Evolutionary conservation across 108 stramenopile species (phyloP).

Genomic region (Cyclostephanos tholiformis): DNA sequence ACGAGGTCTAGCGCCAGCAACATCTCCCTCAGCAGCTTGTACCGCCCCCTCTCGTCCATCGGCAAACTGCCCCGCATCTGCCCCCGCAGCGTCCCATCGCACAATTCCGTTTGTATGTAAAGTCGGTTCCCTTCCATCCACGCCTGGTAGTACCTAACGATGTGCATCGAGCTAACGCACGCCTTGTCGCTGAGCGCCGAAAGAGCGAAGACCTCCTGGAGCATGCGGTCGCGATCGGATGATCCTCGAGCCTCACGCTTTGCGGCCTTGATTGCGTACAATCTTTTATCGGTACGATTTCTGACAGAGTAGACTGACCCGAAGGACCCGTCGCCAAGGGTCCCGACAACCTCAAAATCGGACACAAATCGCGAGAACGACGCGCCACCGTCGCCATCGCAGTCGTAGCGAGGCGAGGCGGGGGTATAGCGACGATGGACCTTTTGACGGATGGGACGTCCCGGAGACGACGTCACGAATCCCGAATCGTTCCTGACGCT

Average conservation of each 20-base stretch:
- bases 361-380: conserved; percentile 62
- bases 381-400: background rate
- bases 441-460: conserved; percentile 1
- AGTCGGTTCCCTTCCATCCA: conserved; percentile 89
- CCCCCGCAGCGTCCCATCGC: conserved; percentile 60
- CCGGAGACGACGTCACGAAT: conserved; percentile 12
- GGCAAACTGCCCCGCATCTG: conserved; percentile 51
- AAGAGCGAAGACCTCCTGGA: conserved; percentile 85
- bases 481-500: conserved; percentile 2
- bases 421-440: conserved; percentile 12
- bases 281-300: conserved; percentile 73
- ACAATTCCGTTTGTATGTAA: conserved; percentile 88
- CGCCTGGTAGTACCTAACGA: conserved; percentile 89
- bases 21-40: conserved; percentile 87
- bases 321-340: conserved; percentile 81
- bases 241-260: conserved; percentile 66
- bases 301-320: conserved; percentile 81
- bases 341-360: conserved; percentile 79
- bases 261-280: conserved; percentile 86
- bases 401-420: background rate
- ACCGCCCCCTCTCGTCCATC: conserved; percentile 53
- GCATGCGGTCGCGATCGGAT: conserved; percentile 77
- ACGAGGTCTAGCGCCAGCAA: conserved; percentile 85
- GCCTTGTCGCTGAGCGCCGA: conserved; percentile 82
- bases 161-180: conserved; percentile 81